Evolutionary conservation across 805 yeast genomes (phyloP), one percentile per base, ranked within the genome.

Genomic region (Candida ortonii): DNA sequence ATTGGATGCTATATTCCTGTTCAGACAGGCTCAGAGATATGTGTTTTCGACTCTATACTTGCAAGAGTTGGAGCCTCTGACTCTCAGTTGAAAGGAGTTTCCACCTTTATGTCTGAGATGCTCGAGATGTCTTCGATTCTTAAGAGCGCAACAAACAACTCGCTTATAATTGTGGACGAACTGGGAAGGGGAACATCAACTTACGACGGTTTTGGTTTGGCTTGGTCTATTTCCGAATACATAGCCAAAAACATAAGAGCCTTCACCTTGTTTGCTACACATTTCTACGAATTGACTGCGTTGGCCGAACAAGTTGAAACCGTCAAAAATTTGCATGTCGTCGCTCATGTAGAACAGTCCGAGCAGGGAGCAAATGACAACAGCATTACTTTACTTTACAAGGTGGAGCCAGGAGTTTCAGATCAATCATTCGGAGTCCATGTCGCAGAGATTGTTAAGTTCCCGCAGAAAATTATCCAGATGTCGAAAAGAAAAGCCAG

Each of bases 61-160:
- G 94, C 97, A 10, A 78, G 98, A 54, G 96, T 93, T n/a, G 98
- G 98, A 8, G 97, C 98, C 3, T 95, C 97, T 9, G 98, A 93
- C 58, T 90, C 97, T 0, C 98, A 93, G 61, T 69, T 93, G 53
- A 89, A 90, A 60, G 98, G 98, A 16, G 86, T 93, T 18, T 89
- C 97, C 1, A 93, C 98, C 0, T 93, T 93, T 52, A 84, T 85
- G 85, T 85, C 95, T 17, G 99, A 93, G 59, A 88, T 93, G 97
- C 68, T 87, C 33, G 98, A 93, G 52, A 86, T 96, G 33, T 81
- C 96, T 0, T 77, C 90, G 2, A 90, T 93, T 46, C 67, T 93
- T 38, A 78, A 84, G 40, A 76, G 84, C 6, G 89, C 95, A 2
- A 80, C 93, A 0, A 60, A 67, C 19, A 80, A 84, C 42, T 87